phyloP scores from a whole-genome alignment of 164 flowering plant species.

The Platanus orientalis region DNA sequence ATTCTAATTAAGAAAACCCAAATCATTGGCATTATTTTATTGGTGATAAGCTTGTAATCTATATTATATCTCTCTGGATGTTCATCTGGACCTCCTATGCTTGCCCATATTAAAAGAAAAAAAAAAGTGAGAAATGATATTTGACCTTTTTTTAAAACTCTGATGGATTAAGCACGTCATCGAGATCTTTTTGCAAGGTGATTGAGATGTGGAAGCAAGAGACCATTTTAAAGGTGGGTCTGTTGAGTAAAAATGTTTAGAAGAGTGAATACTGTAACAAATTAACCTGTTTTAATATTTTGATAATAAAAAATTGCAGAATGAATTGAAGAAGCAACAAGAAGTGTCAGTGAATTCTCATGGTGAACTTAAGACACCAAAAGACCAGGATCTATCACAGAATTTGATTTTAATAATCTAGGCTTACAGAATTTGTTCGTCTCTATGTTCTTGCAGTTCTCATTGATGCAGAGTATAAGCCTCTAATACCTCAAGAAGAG shows the following conservation, averaged over 20 bases:
- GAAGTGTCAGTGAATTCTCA: slow-evolving; percentile 6
- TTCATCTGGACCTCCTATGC: neutral
- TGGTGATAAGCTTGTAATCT: no score
- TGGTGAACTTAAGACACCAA: slow-evolving; percentile 10
- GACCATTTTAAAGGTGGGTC: slow-evolving; percentile 55
- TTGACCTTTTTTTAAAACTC: no score
- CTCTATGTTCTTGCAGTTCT: slow-evolving; percentile 44
- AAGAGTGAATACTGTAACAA: no score
- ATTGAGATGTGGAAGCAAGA: slow-evolving; percentile 95
- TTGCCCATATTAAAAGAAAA: no score
- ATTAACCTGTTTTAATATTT: neutral
- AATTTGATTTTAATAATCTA: neutral
- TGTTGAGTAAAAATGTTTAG: no score
- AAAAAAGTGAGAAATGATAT: no score
- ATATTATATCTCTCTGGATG: no score
- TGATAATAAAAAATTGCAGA: slow-evolving; percentile 38
- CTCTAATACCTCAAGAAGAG: slow-evolving; percentile 52
- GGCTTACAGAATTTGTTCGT: neutral
- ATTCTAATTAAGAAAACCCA: neutral
- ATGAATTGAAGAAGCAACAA: slow-evolving; percentile 33
- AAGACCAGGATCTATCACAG: neutral
- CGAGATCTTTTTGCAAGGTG: slow-evolving; percentile 75
- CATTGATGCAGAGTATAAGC: slow-evolving; percentile 64
- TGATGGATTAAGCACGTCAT: slow-evolving; percentile 79
- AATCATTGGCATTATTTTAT: neutral